Conservation (phyloP, 441 rosid species). For the California macrophylla region DNA sequence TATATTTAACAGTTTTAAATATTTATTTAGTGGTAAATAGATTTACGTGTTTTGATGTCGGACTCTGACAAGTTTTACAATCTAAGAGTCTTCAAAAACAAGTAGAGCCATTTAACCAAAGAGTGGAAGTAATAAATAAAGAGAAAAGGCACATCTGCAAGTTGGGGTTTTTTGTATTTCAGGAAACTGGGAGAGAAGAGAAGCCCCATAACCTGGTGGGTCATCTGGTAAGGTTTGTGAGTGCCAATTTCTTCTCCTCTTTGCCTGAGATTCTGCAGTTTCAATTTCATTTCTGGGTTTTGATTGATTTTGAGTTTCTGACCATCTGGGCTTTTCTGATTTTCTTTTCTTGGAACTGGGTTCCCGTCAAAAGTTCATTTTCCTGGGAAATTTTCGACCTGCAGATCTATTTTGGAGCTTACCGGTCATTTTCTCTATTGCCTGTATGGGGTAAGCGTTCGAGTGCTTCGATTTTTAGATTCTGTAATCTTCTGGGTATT, state of each 20-base stretch:
- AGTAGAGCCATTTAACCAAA: no score
- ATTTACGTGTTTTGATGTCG: no score
- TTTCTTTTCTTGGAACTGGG: slow-evolving; percentile 23
- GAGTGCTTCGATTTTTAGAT: slow-evolving; percentile 12
- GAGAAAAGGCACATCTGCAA: background rate
- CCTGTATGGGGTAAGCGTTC: slow-evolving; percentile 53
- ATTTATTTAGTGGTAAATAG: no score
- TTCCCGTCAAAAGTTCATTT: slow-evolving; percentile 12
- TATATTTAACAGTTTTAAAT: no score
- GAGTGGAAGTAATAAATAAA: no score
- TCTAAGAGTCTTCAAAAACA: no score
- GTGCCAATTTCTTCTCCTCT: background rate
- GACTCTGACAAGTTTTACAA: no score
- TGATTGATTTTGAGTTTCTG: background rate
- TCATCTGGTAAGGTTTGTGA: background rate
- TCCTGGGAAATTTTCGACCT: background rate
- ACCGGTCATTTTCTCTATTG: slow-evolving; percentile 16
- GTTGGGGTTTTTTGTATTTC: background rate
- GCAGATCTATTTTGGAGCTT: slow-evolving; percentile 26
- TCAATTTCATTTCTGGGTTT: background rate
- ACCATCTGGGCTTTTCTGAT: slow-evolving; percentile 19
- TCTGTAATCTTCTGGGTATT: slow-evolving; percentile 13
- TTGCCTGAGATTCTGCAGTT: background rate
- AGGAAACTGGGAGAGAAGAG: background rate
- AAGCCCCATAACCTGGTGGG: background rate